Evolutionary conservation across 306 rosid species (phyloP).

Genomic region (Vigna reflexopilosa): DNA sequence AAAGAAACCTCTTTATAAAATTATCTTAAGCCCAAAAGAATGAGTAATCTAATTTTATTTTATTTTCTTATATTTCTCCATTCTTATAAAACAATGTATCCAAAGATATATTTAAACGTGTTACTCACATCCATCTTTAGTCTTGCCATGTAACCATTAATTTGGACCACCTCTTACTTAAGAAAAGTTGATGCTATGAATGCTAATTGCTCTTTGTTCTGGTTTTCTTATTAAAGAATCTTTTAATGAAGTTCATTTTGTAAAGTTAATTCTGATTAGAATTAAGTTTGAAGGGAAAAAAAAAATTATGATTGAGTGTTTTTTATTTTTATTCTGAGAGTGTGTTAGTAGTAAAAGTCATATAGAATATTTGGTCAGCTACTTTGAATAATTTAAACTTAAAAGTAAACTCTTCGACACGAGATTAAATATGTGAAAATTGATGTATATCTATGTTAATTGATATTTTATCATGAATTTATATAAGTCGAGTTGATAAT

Average conservation of each 20-base stretch:
- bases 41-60: too few species aligned
- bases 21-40: too few species aligned
- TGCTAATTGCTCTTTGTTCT: not conserved
- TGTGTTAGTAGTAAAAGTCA: not conserved
- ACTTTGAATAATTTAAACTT: too few species aligned
- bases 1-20: too few species aligned
- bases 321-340: not conserved
- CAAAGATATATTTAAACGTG: too few species aligned
- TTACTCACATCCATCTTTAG: not conserved
- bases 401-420: too few species aligned
- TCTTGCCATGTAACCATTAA: constrained; percentile 30
- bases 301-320: not conserved
- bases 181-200: not conserved
- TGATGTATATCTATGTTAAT: too few species aligned
- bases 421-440: not conserved
- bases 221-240: not conserved
- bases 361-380: not conserved
- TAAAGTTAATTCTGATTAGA: not conserved
- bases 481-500: not conserved
- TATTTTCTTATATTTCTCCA: too few species aligned
- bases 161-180: not conserved
- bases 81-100: too few species aligned
- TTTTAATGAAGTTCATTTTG: not conserved
- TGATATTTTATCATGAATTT: not conserved
- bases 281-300: not conserved